Evolutionary conservation across 331 rosid genomes (phyloP).

Genomic region (Pyrus hybrid): DNA sequence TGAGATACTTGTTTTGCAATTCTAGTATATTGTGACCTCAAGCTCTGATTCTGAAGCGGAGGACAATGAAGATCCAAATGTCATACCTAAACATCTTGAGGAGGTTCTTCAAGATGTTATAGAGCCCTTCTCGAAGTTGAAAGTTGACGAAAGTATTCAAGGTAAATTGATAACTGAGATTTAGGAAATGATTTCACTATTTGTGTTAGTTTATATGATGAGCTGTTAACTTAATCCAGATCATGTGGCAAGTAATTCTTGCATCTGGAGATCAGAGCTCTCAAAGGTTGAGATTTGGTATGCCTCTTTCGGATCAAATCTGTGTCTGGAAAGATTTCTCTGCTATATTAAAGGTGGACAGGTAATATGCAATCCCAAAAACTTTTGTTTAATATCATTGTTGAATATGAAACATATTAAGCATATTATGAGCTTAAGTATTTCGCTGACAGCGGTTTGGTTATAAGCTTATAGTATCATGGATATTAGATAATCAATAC

Average conservation of each 20-base stretch:
- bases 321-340: slow-evolving; percentile 64
- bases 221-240: slow-evolving; percentile 36
- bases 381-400: neutral
- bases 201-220: slow-evolving; percentile 5
- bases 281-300: slow-evolving; percentile 69
- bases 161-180: slow-evolving; percentile 15
- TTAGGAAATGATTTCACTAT: neutral
- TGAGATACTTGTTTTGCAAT: slow-evolving; percentile 15
- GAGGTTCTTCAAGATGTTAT: slow-evolving; percentile 45
- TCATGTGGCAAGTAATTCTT: slow-evolving; percentile 24
- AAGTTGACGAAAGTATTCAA: slow-evolving; percentile 35
- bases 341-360: slow-evolving; percentile 82
- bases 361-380: slow-evolving; percentile 31
- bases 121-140: slow-evolving; percentile 54
- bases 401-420: neutral
- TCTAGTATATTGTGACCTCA: slow-evolving; percentile 37
- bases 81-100: slow-evolving; percentile 19
- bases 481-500: neutral
- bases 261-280: slow-evolving; percentile 61
- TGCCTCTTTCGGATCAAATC: slow-evolving; percentile 82
- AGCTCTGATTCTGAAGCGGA: slow-evolving; percentile 71
- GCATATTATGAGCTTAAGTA: neutral
- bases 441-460: neutral
- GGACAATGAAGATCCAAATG: slow-evolving; percentile 25
- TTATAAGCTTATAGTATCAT: neutral